A percentile compares a stretch with the other conserved stretches of the same genome.
These are phyloP conservation scores for Lentinula aciculospora DNA, from an alignment of 768 basidiomycete species.

Conservation along the genomic window DNA sequence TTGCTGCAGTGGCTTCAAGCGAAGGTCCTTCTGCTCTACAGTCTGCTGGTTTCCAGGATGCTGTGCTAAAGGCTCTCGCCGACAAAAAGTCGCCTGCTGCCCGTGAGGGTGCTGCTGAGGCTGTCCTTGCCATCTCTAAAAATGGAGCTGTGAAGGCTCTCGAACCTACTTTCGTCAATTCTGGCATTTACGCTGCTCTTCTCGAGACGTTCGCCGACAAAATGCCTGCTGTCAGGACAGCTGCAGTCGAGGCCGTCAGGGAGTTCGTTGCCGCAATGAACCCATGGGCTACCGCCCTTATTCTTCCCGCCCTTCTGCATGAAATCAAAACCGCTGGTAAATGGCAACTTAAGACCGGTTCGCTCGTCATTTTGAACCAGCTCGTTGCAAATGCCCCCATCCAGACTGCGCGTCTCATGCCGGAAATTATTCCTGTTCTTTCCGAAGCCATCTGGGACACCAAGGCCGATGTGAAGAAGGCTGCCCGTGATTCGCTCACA, in stretches of 20 bases:
- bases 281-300: conserved; percentile 79
- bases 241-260: conserved; percentile 79
- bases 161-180: conserved; percentile 84
- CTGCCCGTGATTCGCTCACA: conserved; percentile 89
- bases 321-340: conserved; percentile 95
- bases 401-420: conserved; percentile 87
- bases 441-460: conserved; percentile 98
- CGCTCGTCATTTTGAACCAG: conserved; percentile 77
- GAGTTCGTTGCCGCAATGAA: conserved; percentile 73
- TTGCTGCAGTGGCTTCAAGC: conserved; percentile 77
- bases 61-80: conserved; percentile 75
- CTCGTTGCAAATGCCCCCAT: conserved; percentile 76
- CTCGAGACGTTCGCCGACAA: conserved; percentile 95
- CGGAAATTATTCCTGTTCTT: conserved; percentile 91
- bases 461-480: conserved; percentile 98
- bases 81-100: conserved; percentile 95
- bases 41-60: conserved; percentile 63
- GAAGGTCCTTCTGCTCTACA: conserved; percentile 76
- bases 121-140: conserved; percentile 60
- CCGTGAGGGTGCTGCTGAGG: conserved; percentile 82
- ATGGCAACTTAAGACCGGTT: conserved; percentile 95
- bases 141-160: conserved; percentile 74
- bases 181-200: conserved; percentile 81
- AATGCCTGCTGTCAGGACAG: conserved; percentile 80
- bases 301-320: conserved; percentile 85